Conservation (phyloP, 2,329 filamentous ascomycete species). For the Blastomyces parvus region DNA sequence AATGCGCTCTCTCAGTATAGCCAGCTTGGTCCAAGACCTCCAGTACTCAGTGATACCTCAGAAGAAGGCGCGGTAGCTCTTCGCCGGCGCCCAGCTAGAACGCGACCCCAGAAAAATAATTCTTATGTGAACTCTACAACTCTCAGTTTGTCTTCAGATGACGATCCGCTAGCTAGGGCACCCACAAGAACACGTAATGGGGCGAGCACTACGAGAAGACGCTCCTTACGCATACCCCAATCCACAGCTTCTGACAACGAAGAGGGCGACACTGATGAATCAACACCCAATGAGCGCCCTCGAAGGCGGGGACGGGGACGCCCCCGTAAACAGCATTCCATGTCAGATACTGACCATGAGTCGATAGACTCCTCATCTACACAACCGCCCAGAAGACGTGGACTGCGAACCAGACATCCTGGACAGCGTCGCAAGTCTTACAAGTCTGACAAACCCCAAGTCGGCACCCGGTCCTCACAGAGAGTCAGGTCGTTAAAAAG, state of each 20-base stretch:
- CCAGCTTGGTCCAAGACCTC: background rate
- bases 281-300: background rate
- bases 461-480: slow-evolving; percentile 13
- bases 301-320: background rate
- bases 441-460: background rate
- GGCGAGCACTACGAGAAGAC: background rate
- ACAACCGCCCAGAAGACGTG: background rate
- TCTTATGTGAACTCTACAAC: slow-evolving; percentile 15
- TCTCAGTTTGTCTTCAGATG: slow-evolving; percentile 16
- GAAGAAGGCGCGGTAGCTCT: background rate
- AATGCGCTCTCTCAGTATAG: background rate
- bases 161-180: slow-evolving; percentile 1
- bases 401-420: background rate
- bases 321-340: background rate
- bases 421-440: background rate
- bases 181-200: background rate
- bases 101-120: slow-evolving; percentile 2
- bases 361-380: background rate
- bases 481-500: slow-evolving; percentile 22
- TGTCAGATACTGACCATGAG: background rate
- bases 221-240: background rate
- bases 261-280: slow-evolving; percentile 1
- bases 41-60: background rate
- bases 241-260: background rate
- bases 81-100: background rate